A percentile compares a stretch with the other conserved stretches of the same genome.
Evolutionary conservation across 202 grass and related monocot genomes (phyloP).

Genomic region (Cymbopogon flexuosus): DNA sequence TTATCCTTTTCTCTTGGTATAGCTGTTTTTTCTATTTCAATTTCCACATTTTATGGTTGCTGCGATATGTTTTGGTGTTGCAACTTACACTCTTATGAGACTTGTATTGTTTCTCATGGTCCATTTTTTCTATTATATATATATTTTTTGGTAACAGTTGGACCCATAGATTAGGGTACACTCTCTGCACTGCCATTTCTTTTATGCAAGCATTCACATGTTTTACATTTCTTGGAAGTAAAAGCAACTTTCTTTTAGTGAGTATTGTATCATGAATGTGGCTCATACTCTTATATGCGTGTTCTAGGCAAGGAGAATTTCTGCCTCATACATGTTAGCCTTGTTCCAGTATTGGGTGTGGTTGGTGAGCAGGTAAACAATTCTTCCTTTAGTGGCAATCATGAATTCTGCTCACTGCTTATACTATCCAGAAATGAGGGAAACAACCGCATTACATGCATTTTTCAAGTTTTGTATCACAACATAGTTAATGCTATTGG

Average conservation of each 20-base stretch:
- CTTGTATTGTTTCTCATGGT: neutral
- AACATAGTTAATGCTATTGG: neutral
- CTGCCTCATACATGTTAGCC: constrained; percentile 96
- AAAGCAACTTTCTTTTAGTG: neutral
- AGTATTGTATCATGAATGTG: neutral
- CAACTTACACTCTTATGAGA: neutral
- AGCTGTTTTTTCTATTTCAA: neutral
- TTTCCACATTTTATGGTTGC: constrained; percentile 15
- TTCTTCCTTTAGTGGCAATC: constrained; percentile 27
- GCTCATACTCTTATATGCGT: constrained; percentile 18
- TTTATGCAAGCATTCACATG: neutral
- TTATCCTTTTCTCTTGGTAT: constrained; percentile 97
- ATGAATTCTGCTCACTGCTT: constrained; percentile 8
- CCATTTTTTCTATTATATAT: neutral
- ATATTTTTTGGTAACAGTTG: constrained; percentile 10
- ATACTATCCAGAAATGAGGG: neutral
- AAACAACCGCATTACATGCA: neutral
- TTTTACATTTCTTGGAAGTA: neutral
- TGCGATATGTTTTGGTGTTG: constrained; percentile 5
- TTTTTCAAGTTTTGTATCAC: constrained; percentile 11
- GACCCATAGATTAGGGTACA: neutral
- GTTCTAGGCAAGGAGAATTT: constrained; percentile 90
- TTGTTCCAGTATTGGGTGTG: constrained; percentile 88
- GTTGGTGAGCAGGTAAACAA: constrained; percentile 96
- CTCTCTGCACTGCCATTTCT: neutral